These are phyloP conservation scores for Blastocystis sp. DNA, from an alignment of 352 stramenopile species.

Conservation along the genomic window DNA sequence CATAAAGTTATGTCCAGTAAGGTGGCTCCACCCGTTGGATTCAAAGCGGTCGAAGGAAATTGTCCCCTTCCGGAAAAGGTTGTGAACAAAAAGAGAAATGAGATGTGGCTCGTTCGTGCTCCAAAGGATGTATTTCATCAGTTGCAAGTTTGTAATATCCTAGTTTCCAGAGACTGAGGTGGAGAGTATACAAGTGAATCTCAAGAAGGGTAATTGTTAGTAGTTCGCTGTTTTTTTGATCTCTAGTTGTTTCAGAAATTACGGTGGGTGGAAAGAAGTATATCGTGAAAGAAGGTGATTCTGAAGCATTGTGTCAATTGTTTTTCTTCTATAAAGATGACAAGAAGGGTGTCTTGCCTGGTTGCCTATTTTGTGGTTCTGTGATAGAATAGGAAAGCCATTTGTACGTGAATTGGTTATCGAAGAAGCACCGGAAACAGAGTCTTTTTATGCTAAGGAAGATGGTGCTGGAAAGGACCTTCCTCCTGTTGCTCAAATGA, in stretches of 20 bases:
- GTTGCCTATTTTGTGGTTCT: neutral
- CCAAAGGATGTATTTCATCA: neutral
- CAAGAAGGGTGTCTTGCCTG: conserved; percentile 60
- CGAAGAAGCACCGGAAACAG: neutral
- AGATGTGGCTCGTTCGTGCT: conserved; percentile 62
- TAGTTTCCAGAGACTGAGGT: conserved; percentile 62
- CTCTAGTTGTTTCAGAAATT: conserved; percentile 14
- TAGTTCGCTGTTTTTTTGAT: neutral
- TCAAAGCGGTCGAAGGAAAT: conserved; percentile 16
- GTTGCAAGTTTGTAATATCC: neutral
- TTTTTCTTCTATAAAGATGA: conserved; percentile 61
- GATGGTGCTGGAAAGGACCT: conserved; percentile 40
- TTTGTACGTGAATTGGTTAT: conserved; percentile 51
- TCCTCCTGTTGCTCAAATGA: neutral
- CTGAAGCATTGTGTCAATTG: conserved; percentile 18
- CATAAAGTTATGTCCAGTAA: conserved; percentile 22
- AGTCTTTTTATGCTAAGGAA: neutral
- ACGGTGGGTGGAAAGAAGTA: conserved; percentile 34
- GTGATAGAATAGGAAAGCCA: conserved; percentile 14
- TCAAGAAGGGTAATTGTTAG: conserved; percentile 20
- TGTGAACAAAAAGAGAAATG: conserved; percentile 53
- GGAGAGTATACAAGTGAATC: conserved; percentile 38
- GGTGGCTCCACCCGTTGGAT: conserved; percentile 10
- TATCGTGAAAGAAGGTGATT: neutral
- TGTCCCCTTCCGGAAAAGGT: conserved; percentile 61